phyloP scores from a whole-genome alignment of 78 protist genomes.

The Emiliania huxleyi region DNA sequence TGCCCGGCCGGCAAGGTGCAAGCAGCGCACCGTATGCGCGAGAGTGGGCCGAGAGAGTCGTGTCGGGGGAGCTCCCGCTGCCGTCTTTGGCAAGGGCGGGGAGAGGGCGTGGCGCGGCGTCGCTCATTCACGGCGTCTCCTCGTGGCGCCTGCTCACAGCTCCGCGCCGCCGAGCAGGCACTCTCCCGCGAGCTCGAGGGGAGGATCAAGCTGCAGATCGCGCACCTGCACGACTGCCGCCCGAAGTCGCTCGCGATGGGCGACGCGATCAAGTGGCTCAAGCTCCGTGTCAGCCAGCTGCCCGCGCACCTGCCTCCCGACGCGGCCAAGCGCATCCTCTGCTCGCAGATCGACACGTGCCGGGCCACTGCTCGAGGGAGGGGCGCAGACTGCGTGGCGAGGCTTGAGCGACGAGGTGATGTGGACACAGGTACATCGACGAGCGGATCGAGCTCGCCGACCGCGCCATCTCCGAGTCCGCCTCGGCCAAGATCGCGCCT shows the following conservation, averaged over 20 bases:
- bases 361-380: no score
- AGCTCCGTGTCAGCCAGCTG: background rate
- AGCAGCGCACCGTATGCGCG: no score
- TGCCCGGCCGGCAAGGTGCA: background rate
- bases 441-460: constrained; percentile 72
- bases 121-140: background rate
- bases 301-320: background rate
- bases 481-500: constrained; percentile 54
- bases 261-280: constrained; percentile 42
- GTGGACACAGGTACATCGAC: constrained; percentile 45
- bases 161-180: no score
- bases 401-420: no score
- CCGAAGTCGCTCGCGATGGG: constrained; percentile 76
- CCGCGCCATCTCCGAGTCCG: constrained; percentile 55
- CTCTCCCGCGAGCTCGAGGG: constrained; percentile 62
- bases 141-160: background rate
- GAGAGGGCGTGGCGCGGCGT: background rate
- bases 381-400: no score
- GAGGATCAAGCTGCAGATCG: constrained; percentile 63
- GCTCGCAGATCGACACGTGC: constrained; percentile 59
- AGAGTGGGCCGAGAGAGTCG: no score
- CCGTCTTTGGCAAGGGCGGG: background rate
- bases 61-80: no score
- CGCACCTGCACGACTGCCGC: constrained; percentile 76
- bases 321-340: constrained; percentile 52